Conservation (phyloP, 768 basidiomycete genomes). For the Mycena venus region DNA sequence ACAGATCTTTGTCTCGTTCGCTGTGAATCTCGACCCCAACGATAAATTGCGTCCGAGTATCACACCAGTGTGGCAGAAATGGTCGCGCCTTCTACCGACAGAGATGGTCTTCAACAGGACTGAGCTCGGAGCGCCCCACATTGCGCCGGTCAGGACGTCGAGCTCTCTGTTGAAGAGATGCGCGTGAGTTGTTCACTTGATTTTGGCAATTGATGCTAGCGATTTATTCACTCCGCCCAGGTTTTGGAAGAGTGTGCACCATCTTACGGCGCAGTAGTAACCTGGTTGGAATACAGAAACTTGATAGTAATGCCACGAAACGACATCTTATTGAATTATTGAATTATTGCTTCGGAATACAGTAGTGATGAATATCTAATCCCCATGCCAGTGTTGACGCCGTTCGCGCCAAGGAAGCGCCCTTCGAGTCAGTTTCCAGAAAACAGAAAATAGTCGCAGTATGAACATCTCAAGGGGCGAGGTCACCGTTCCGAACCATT, state of each 20-base stretch:
- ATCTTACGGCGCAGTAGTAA: background rate
- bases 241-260: background rate
- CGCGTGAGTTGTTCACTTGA: conserved; percentile 21
- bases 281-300: too few relatives aligned
- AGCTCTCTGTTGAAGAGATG: conserved; percentile 35
- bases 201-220: background rate
- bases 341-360: too few relatives aligned
- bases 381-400: too few relatives aligned
- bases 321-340: too few relatives aligned
- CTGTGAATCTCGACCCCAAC: conserved; percentile 36
- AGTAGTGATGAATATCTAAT: too few relatives aligned
- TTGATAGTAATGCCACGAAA: too few relatives aligned
- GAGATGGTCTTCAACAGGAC: conserved; percentile 46
- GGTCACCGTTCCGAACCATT: too few relatives aligned
- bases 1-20: conserved; percentile 39
- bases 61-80: conserved; percentile 26
- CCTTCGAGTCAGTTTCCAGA: too few relatives aligned
- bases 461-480: too few relatives aligned
- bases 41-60: conserved; percentile 31
- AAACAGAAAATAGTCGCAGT: too few relatives aligned
- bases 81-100: background rate
- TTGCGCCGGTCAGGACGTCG: conserved; percentile 27
- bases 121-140: background rate
- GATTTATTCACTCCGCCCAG: background rate
- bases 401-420: too few relatives aligned